Evolutionary conservation across 192 early-diverging fungal genomes (phyloP), one percentile per base, ranked within the genome.

Genomic region (Spinellus fusiger): DNA sequence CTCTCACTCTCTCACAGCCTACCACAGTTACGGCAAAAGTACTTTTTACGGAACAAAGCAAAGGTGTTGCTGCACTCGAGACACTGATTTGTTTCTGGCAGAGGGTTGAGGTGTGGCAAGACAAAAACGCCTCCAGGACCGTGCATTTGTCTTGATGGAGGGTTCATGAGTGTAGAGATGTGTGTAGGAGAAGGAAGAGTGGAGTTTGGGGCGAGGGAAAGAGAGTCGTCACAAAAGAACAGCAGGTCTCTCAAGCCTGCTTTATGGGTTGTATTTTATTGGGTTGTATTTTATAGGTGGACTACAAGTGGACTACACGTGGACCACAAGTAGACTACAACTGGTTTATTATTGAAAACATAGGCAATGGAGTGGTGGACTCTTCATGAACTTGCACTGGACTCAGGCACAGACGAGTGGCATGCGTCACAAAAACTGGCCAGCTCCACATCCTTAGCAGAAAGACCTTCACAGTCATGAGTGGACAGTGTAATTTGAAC

Each of bases 401-500:
- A n/a, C n/a, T n/a, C n/a, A n/a, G n/a, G n/a, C n/a, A n/a, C n/a
- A n/a, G n/a, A n/a, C n/a, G n/a, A n/a, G n/a, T n/a, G n/a, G n/a
- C n/a, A n/a, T n/a, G 75, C 71, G 58, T 90, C 78, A 67, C 84
- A 85, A 59, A 86, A 82, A n/a, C 74, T 70, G 27, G 89, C 91
- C 59, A 96, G 77, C 44, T 85, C 70, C 38, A 94, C 61, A 62
- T 96, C 96, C 38, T 86, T 71, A 25, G 61, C 57, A 29, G 88
- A 90, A 2, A 96, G 68, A 23, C 94, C 94, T 54, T 87, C 79
- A 72, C 87, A 89, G 66, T 94, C 93, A 67, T 96, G 94, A 5
- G 96, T 96, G 2, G 96, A 80, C 57, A 94, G 75, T 5, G 92
- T 93, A 62, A 98, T 77, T 27, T 93, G 85, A 15, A 95, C 92